Conservation (phyloP, 169 alveolate species). For the Pseudocohnilembus persalinus region DNA sequence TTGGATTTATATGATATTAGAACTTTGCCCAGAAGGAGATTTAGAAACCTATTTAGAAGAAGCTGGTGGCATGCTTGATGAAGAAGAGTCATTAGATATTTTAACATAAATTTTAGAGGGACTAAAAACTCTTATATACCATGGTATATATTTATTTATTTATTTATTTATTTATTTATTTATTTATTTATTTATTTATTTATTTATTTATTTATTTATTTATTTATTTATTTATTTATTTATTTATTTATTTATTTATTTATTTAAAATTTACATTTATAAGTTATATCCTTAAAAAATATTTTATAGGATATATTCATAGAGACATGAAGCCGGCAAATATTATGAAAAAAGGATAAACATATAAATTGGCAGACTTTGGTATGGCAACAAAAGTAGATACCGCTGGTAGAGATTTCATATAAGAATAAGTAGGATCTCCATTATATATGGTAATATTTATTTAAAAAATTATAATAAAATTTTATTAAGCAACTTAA, state of each 20-base stretch:
- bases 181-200: too few relatives aligned
- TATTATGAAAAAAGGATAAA: background rate
- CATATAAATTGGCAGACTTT: conserved; percentile 27
- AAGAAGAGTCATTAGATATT: conserved; percentile 1
- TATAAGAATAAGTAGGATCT: conserved; percentile 20
- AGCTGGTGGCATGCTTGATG: background rate
- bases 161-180: too few relatives aligned
- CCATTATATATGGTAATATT: conserved; percentile 23
- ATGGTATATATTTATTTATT: background rate
- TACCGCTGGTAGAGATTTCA: background rate
- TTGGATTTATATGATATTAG: background rate
- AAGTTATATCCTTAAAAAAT: too few relatives aligned
- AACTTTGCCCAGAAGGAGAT: background rate
- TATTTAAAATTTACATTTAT: too few relatives aligned
- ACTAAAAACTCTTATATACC: background rate
- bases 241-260: too few relatives aligned
- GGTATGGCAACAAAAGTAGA: conserved; percentile 7
- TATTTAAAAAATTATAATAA: too few relatives aligned
- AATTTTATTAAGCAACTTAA: background rate
- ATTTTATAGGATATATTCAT: conserved; percentile 1
- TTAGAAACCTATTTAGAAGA: background rate
- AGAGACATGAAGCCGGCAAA: conserved; percentile 36
- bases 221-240: too few relatives aligned
- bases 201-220: too few relatives aligned
- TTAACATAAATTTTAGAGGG: conserved; percentile 11